Conservation (phyloP, 1,284 basidiomycete species). For the Tilletiopsis washingtonensis region DNA sequence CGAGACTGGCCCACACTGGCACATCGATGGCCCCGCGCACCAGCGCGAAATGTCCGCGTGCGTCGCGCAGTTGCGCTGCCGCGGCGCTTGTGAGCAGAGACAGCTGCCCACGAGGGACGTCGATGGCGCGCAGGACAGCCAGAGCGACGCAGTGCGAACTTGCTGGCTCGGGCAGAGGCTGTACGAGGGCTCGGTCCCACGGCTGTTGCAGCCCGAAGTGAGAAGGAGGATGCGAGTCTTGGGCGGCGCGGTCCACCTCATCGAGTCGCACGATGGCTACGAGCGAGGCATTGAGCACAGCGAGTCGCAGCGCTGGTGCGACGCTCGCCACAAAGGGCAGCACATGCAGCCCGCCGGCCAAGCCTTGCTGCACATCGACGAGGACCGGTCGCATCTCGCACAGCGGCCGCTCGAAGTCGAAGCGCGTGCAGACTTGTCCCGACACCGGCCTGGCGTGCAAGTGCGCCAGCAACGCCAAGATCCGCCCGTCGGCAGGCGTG, state of each 20-base stretch:
- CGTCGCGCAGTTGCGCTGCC: conserved; percentile 57
- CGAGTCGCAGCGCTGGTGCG: conserved; percentile 29
- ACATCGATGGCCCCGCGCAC: conserved; percentile 81
- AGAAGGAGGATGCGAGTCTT: neutral
- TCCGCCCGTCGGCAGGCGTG: neutral
- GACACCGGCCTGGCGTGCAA: conserved; percentile 23
- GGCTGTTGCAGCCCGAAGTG: neutral
- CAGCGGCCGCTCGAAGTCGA: conserved; percentile 61
- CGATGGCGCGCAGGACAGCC: conserved; percentile 37
- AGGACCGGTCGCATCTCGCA: conserved; percentile 46
- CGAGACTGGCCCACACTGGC: conserved; percentile 77
- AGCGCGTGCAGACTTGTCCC: conserved; percentile 36
- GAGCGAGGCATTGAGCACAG: conserved; percentile 71
- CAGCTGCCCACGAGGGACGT: conserved; percentile 13
- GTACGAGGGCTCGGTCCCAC: neutral
- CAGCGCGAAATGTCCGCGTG: conserved; percentile 54
- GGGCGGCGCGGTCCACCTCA: neutral
- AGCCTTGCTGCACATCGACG: conserved; percentile 55
- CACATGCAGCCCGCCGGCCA: conserved; percentile 55
- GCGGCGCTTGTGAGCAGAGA: conserved; percentile 32
- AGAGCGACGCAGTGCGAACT: conserved; percentile 17
- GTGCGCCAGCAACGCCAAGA: conserved; percentile 24
- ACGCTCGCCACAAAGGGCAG: conserved; percentile 24
- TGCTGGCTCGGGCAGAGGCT: neutral
- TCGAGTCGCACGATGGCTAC: conserved; percentile 54